Percentiles rank a stretch among this genome's conserved stretches.
phyloP scores from a whole-genome alignment of 306 rosid genomes.

The Cucurbita pepo region DNA sequence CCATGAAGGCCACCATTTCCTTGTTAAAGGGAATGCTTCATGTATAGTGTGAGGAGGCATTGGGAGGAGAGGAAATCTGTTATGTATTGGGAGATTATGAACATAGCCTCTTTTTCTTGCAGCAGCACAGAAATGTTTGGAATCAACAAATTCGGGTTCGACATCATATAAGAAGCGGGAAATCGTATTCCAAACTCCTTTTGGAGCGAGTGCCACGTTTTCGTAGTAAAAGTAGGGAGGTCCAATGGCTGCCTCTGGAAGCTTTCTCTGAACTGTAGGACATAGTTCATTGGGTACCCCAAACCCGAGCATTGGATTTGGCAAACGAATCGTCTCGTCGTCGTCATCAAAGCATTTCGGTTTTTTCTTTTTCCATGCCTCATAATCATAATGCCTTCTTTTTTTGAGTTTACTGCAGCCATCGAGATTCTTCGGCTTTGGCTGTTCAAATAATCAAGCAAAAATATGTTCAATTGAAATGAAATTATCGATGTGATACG shows the following conservation, averaged over 20 bases:
- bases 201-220: conserved; percentile 90
- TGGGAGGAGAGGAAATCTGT: conserved; percentile 72
- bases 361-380: conserved; percentile 42
- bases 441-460: conserved; percentile 32
- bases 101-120: conserved; percentile 88
- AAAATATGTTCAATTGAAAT: conserved; percentile 2
- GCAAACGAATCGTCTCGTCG: conserved; percentile 58
- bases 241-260: conserved; percentile 63
- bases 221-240: conserved; percentile 95
- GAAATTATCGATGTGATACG: background rate
- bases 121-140: conserved; percentile 74
- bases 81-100: conserved; percentile 70
- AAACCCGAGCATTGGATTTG: conserved; percentile 83
- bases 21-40: conserved; percentile 76
- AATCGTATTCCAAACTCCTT: conserved; percentile 86
- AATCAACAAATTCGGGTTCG: conserved; percentile 86
- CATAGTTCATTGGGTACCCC: conserved; percentile 58
- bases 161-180: conserved; percentile 68
- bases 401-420: conserved; percentile 23
- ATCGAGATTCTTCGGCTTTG: conserved; percentile 12
- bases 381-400: conserved; percentile 33
- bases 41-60: conserved; percentile 54
- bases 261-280: conserved; percentile 17
- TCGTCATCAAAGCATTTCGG: conserved; percentile 35
- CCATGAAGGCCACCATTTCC: conserved; percentile 97